phyloP scores from a whole-genome alignment of 805 yeast species.

The Scheffersomyces stipitis region DNA sequence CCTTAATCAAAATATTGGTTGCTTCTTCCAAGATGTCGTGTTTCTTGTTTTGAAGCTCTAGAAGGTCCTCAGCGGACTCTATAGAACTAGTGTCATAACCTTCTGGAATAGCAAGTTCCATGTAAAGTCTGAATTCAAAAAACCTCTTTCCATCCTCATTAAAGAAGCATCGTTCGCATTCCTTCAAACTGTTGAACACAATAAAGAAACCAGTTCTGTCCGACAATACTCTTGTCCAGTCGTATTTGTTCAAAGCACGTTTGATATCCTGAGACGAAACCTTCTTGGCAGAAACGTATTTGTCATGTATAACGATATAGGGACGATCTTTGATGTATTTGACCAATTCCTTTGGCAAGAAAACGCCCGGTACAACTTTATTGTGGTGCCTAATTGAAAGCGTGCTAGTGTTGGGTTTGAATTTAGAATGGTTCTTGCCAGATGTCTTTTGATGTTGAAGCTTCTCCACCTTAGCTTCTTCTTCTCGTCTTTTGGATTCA shows the following conservation, averaged over 20 bases:
- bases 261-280: conserved; percentile 59
- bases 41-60: conserved; percentile 12
- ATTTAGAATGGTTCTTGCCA: conserved; percentile 9
- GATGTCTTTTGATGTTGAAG: conserved; percentile 1
- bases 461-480: conserved; percentile 8
- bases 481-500: conserved; percentile 14
- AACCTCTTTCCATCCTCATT: conserved; percentile 59
- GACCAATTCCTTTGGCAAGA: conserved; percentile 50
- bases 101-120: conserved; percentile 59
- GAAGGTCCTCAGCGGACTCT: conserved; percentile 11
- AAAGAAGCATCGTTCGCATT: conserved; percentile 59
- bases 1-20: conserved; percentile 54
- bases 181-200: conserved; percentile 59
- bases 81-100: conserved; percentile 22
- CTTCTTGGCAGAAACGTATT: conserved; percentile 47
- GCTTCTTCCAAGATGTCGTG: conserved; percentile 57
- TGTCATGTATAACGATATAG: conserved; percentile 53
- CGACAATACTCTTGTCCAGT: conserved; percentile 63
- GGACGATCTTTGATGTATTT: conserved; percentile 57
- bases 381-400: conserved; percentile 30
- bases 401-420: conserved; percentile 35
- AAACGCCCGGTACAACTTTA: conserved; percentile 31
- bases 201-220: conserved; percentile 69
- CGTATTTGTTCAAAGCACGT: conserved; percentile 54
- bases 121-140: conserved; percentile 47